Conservation (phyloP, 2,329 filamentous ascomycete genomes). For the Penicillium oxalicum region DNA sequence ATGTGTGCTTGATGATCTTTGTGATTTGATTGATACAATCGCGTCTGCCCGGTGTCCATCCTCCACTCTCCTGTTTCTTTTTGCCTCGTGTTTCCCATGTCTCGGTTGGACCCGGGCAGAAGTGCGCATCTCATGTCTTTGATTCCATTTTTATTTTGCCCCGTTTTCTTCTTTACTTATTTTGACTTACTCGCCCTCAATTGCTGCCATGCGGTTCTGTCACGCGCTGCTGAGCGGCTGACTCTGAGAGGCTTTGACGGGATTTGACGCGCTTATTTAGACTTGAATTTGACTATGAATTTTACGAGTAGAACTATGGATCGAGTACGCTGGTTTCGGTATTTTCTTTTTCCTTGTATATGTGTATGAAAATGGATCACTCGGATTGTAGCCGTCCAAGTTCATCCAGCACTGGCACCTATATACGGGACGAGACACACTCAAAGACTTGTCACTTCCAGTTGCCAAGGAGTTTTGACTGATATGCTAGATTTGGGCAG, state of each 20-base stretch:
- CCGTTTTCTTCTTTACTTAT: slow-evolving; percentile 11
- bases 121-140: slow-evolving; percentile 40
- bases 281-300: slow-evolving; percentile 20
- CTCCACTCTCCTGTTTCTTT: slow-evolving; percentile 19
- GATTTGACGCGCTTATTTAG: slow-evolving; percentile 8
- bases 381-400: too few relatives aligned
- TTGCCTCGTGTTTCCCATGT: slow-evolving; percentile 18
- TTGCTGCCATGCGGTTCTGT: slow-evolving; percentile 1
- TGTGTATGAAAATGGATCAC: too few relatives aligned
- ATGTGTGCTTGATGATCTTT: slow-evolving; percentile 28
- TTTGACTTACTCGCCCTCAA: background rate
- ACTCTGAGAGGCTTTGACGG: slow-evolving; percentile 9
- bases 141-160: slow-evolving; percentile 13
- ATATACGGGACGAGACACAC: too few relatives aligned
- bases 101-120: slow-evolving; percentile 38
- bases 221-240: slow-evolving; percentile 17
- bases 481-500: too few relatives aligned
- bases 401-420: too few relatives aligned
- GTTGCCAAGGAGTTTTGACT: too few relatives aligned
- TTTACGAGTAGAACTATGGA: slow-evolving; percentile 7
- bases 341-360: too few relatives aligned
- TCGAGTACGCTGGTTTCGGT: too few relatives aligned
- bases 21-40: slow-evolving; percentile 43
- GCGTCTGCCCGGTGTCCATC: slow-evolving; percentile 39
- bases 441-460: too few relatives aligned